Percentiles rank a stretch among this genome's conserved stretches.
phyloP scores from a whole-genome alignment of 768 basidiomycete species.

The Naganishia antarctica region DNA sequence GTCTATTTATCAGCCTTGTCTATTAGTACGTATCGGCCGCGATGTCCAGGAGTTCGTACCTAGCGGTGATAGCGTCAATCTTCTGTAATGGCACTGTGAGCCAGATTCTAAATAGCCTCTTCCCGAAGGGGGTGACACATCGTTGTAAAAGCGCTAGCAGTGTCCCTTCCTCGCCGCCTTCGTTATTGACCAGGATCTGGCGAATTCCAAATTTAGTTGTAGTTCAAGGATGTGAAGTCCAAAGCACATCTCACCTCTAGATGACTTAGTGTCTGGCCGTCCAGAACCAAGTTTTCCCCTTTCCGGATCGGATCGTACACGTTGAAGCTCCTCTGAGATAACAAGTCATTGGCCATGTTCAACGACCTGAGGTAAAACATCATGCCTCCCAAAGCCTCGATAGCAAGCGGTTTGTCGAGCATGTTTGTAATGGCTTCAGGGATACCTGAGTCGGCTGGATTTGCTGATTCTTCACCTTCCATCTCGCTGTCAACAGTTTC shows the following conservation, averaged over 20 bases:
- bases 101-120: slow-evolving; percentile 95
- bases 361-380: slow-evolving; percentile 86
- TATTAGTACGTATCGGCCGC: neutral
- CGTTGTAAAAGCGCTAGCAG: slow-evolving; percentile 72
- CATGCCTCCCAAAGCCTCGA: slow-evolving; percentile 84
- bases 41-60: slow-evolving; percentile 55
- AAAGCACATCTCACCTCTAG: slow-evolving; percentile 63
- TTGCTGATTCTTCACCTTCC: slow-evolving; percentile 52
- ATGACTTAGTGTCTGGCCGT: slow-evolving; percentile 92
- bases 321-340: slow-evolving; percentile 96
- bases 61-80: slow-evolving; percentile 76
- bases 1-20: slow-evolving; percentile 54
- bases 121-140: slow-evolving; percentile 90
- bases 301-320: slow-evolving; percentile 90
- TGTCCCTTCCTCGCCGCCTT: slow-evolving; percentile 88
- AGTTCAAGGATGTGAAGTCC: no score
- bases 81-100: slow-evolving; percentile 84
- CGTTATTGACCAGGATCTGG: slow-evolving; percentile 79
- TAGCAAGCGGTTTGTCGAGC: slow-evolving; percentile 61
- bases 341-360: slow-evolving; percentile 90
- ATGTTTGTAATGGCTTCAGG: slow-evolving; percentile 74
- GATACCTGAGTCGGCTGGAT: slow-evolving; percentile 56
- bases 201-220: neutral
- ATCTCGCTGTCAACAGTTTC: slow-evolving; percentile 26
- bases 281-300: slow-evolving; percentile 77